Evolutionary conservation across 1,139 yeast genomes (phyloP).

Genomic region (Komagataea norvegica): DNA sequence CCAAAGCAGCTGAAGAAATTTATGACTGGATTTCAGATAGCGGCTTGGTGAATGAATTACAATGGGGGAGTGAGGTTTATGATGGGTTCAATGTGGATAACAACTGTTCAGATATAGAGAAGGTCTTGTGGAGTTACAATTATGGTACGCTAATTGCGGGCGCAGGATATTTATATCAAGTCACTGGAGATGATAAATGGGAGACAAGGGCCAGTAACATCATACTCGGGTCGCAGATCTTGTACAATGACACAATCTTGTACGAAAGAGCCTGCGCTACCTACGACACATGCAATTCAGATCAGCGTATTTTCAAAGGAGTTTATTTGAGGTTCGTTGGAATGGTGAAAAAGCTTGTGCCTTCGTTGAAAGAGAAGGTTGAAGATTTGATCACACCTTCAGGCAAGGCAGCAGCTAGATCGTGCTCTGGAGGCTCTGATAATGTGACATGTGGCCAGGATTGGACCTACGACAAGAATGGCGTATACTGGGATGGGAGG

Average conservation of each 20-base stretch:
- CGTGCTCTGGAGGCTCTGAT: constrained; percentile 57
- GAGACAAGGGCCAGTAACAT: constrained; percentile 44
- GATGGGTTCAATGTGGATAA: constrained; percentile 70
- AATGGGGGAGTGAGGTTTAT: constrained; percentile 42
- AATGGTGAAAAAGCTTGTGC: constrained; percentile 51
- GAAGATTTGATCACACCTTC: constrained; percentile 41
- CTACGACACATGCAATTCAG: constrained; percentile 55
- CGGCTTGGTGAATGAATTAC: constrained; percentile 40
- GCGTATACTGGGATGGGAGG: constrained; percentile 41
- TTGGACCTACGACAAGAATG: constrained; percentile 38
- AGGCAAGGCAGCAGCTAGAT: constrained; percentile 51
- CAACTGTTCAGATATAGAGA: constrained; percentile 53
- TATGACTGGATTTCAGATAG: constrained; percentile 66
- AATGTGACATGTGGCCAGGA: constrained; percentile 55
- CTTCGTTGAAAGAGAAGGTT: constrained; percentile 42
- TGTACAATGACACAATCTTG: constrained; percentile 47
- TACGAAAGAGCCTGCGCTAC: constrained; percentile 70
- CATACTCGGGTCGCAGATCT: constrained; percentile 48
- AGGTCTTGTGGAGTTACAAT: constrained; percentile 70
- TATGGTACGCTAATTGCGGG: constrained; percentile 75
- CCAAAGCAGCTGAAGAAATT: constrained; percentile 58
- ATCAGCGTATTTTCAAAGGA: constrained; percentile 76
- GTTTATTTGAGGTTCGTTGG: constrained; percentile 66
- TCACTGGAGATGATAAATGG: constrained; percentile 60
- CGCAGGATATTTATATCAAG: constrained; percentile 63